A percentile compares a stretch with the other conserved stretches of the same genome.
These are phyloP conservation scores for Penicillium chermesinum DNA, from an alignment of 495 filamentous ascomycete species.

Conservation along the genomic window DNA sequence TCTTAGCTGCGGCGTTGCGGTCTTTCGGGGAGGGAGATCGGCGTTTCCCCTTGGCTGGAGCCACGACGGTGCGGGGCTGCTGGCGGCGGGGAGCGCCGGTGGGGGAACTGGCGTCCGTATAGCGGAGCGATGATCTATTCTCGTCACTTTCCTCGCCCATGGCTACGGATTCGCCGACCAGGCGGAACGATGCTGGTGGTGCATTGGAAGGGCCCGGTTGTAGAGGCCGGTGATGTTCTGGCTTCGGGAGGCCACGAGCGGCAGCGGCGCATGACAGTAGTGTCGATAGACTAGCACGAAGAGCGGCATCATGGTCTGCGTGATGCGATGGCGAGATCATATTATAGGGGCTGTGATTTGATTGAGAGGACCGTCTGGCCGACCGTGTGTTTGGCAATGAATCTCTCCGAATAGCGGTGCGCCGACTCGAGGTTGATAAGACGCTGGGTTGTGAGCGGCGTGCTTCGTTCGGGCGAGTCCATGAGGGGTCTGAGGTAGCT, in stretches of 20 bases:
- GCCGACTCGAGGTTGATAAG: slow-evolving; percentile 35
- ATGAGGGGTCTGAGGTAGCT: slow-evolving; percentile 46
- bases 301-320: slow-evolving; percentile 86
- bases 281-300: slow-evolving; percentile 87
- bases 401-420: slow-evolving; percentile 33
- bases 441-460: slow-evolving; percentile 38
- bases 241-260: slow-evolving; percentile 73
- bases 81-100: slow-evolving; percentile 16
- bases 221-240: slow-evolving; percentile 31
- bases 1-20: slow-evolving; percentile 46
- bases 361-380: slow-evolving; percentile 23
- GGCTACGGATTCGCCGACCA: slow-evolving; percentile 73
- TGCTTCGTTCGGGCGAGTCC: slow-evolving; percentile 42
- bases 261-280: slow-evolving; percentile 91
- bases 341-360: slow-evolving; percentile 49
- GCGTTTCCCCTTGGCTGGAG: slow-evolving; percentile 42
- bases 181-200: slow-evolving; percentile 41
- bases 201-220: slow-evolving; percentile 16
- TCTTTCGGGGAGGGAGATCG: slow-evolving; percentile 52
- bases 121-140: slow-evolving; percentile 6
- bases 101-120: slow-evolving; percentile 19
- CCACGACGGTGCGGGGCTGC: slow-evolving; percentile 18
- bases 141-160: slow-evolving; percentile 45
- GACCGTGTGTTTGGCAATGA: slow-evolving; percentile 31
- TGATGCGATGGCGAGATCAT: slow-evolving; percentile 72